A percentile compares a stretch with the other conserved stretches of the same genome.
Conservation (phyloP, 2,329 filamentous ascomycete species). For the Mycosphaerella sp. region DNA sequence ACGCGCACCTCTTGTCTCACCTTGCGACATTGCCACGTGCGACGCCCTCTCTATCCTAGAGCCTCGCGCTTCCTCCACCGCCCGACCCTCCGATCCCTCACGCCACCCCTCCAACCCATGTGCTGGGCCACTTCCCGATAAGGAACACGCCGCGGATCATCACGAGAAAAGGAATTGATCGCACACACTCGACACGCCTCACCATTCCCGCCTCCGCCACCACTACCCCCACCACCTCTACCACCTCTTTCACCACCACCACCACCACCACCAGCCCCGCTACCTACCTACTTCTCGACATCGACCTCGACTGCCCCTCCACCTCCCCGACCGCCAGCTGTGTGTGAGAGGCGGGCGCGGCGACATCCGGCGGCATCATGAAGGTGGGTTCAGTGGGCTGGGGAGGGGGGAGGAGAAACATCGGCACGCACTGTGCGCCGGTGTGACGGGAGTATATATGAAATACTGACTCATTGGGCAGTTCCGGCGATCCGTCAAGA, state of each 20-base stretch:
- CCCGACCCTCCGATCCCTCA: no score
- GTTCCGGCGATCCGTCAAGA: slow-evolving; percentile 82
- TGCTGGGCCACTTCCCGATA: slow-evolving; percentile 8
- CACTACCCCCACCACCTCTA: not conserved
- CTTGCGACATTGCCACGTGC: not conserved
- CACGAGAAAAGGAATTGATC: not conserved
- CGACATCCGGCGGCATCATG: slow-evolving; percentile 8
- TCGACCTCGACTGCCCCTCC: not conserved
- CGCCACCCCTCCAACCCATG: not conserved
- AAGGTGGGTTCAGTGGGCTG: slow-evolving; percentile 5
- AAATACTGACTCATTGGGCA: slow-evolving; percentile 20
- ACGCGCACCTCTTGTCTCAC: not conserved
- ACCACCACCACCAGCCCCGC: not conserved
- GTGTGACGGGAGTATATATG: slow-evolving; percentile 15
- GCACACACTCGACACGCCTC: not conserved
- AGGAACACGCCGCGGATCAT: slow-evolving; percentile 5
- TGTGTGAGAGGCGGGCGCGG: not conserved
- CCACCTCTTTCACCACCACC: not conserved
- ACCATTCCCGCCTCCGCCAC: not conserved
- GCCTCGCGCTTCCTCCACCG: not conserved
- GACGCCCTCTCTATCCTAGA: not conserved
- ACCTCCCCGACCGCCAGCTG: not conserved
- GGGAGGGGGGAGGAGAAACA: not conserved
- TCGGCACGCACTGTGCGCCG: slow-evolving; percentile 7
- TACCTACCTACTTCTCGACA: not conserved